These are phyloP conservation scores for Metschnikowia sp. DNA, from an alignment of 805 yeast species.

Conservation along the genomic window DNA sequence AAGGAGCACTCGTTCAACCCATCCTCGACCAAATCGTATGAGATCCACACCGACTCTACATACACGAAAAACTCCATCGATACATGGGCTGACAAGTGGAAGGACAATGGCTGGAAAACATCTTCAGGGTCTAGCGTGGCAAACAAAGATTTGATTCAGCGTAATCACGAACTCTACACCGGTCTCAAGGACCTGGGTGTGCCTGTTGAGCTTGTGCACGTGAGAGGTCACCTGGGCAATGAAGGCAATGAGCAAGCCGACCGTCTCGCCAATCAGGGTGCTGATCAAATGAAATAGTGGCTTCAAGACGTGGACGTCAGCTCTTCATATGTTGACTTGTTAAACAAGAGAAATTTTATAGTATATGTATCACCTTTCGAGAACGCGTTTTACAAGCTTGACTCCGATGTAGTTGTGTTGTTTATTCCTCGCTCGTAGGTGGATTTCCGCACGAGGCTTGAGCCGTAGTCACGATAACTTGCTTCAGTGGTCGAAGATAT, in stretches of 20 bases:
- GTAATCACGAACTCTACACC: slow-evolving; percentile 21
- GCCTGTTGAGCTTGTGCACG: slow-evolving; percentile 53
- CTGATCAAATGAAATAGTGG: slow-evolving; percentile 23
- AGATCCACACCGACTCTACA: slow-evolving; percentile 66
- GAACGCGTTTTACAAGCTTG: background rate
- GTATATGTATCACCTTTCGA: no score
- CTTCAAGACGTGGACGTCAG: no score
- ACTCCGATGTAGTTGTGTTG: background rate
- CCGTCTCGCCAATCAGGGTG: slow-evolving; percentile 64
- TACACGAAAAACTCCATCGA: slow-evolving; percentile 57
- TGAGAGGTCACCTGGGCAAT: slow-evolving; percentile 67
- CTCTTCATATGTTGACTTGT: no score
- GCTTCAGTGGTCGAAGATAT: no score
- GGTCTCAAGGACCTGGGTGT: slow-evolving; percentile 36
- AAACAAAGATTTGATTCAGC: slow-evolving; percentile 51
- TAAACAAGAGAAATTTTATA: no score
- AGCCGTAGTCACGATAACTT: no score
- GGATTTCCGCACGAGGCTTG: no score
- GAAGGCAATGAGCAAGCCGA: slow-evolving; percentile 80
- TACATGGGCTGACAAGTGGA: slow-evolving; percentile 59
- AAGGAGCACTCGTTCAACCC: slow-evolving; percentile 19
- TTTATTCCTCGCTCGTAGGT: background rate
- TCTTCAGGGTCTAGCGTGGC: slow-evolving; percentile 43
- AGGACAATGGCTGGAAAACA: slow-evolving; percentile 49
- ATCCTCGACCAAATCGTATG: slow-evolving; percentile 20